Evolutionary conservation across 2,329 filamentous ascomycete species (phyloP), one percentile per base, ranked within the genome.

Genomic region (Hymenoscyphus repandus): DNA sequence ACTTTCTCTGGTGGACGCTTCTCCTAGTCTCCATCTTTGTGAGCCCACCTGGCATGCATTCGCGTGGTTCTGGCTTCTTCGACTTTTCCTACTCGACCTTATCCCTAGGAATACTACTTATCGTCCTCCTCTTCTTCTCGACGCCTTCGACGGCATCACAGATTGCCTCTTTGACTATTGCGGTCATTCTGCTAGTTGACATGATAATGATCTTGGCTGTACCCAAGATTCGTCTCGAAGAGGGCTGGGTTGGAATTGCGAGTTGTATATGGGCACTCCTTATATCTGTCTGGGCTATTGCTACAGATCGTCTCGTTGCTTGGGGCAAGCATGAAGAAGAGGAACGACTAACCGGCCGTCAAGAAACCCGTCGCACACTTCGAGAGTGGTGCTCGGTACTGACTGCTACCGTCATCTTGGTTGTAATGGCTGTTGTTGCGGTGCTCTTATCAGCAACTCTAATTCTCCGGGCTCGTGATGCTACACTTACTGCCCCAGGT

Each of bases 291-390:
- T 97, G 90, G 82, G 86, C 86, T 20, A 74, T 96, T 17, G 62
- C 85, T 7, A 88, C 86, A 6, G 92, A 96, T 64, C 79, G 86
- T 43, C 83, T 88, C 4, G 93, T 99, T 7, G 79, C 86, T 62
- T 95, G 90, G 86, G 93, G 92, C 50, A 97, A 97, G 70, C 77
- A 76, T 1, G 90, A 96, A 62, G 93, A 97, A 67, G 93, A 99
- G 66, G 86, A 96, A 67, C 83, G 93, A 22, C 74, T 97, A 17
- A 97, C 92, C 0, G 93, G 93, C 10, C 86, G 92, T 12, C 80
- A 86, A 30, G 92, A 99, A 72, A 90, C 86, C 10, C 81, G 91
- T 20, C 83, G 91, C 27, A 88, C 90, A 0, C 69, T 96, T 5
- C 72, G 79, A 38, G 90, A 97, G 72, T 97, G 93, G 92, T 70